Evolutionary conservation across 148 eudicot genomes (phyloP).

Genomic region (Chenopodium suecicum): DNA sequence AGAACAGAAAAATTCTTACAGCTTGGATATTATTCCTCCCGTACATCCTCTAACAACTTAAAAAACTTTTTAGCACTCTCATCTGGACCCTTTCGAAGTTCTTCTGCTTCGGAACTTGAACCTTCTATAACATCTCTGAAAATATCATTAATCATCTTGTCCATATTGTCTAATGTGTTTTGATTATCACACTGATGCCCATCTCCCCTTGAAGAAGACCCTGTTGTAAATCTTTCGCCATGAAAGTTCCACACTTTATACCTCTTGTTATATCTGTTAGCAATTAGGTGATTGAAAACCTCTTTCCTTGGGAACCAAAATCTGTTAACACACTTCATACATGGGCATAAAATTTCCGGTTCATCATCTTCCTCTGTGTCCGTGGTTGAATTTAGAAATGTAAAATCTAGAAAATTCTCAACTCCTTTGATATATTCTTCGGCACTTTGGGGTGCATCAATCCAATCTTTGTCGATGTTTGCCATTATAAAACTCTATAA

Average conservation of each 20-base stretch:
- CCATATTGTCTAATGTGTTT: too few relatives aligned
- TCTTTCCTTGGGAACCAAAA: conserved; percentile 7
- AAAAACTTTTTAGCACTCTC: conserved; percentile 11
- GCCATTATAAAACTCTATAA: background rate
- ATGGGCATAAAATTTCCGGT: conserved; percentile 14
- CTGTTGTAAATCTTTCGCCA: conserved; percentile 15
- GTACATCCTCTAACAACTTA: conserved; percentile 10
- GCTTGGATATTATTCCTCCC: background rate
- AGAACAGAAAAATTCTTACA: conserved; percentile 11
- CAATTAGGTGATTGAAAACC: conserved; percentile 10
- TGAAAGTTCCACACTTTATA: conserved; percentile 15
- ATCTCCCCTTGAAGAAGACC: background rate
- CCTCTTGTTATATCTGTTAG: background rate
- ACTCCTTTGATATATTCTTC: background rate
- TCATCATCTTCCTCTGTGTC: conserved; percentile 3
- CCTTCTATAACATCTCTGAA: background rate
- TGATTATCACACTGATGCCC: background rate
- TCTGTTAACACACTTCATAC: conserved; percentile 4
- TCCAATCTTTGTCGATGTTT: conserved; percentile 8
- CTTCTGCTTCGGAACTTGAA: background rate
- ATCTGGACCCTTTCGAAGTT: background rate
- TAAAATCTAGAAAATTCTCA: conserved; percentile 1
- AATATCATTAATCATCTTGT: background rate
- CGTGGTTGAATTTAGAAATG: background rate
- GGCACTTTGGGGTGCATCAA: conserved; percentile 7